Base-by-base conservation (phyloP, 1,284 basidiomycete genomes). In the Puccinia novopanici region DNA sequence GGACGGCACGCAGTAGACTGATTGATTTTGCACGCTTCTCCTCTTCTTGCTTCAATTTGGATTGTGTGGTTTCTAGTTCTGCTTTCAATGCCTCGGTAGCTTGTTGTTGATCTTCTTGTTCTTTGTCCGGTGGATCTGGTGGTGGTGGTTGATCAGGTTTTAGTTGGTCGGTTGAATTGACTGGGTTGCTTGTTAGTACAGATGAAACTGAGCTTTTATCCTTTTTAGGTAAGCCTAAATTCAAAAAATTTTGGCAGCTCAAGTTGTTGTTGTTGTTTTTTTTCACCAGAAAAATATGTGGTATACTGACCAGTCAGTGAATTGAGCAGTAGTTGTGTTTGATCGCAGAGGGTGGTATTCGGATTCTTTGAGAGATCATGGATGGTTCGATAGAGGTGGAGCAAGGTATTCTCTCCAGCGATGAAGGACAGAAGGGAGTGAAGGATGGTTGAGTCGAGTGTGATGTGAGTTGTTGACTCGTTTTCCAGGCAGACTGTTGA, bases 11-110 rank as follows among this genome's bases (percentile, higher is more conserved):
- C 13, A 80, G 30, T 24, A 80, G 59, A 55, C 70, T 73, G 59
- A 80, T 80, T 24, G 78, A 80, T 37, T 80, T 80, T n/a, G 78
- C 59, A n/a, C 78, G 78, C 37, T 80, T 80, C 30, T 80, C 78
- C 63, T 80, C 78, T 42, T 80, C 78, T 40, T 72, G 68, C 24
- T 80, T 80, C 42, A 80, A 34, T 55, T 80, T 74, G 27, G 45
- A 22, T 55, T 73, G 68, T 50, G 72, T 57, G 30, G 45, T 57
- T 10, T 63, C 68, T 0, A 80, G 37, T 24, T 73, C 76, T 22
- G 27, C 12, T 79, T 79, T 72, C 9, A 57, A 15, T 5, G 37
- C 37, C 40, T 79, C 54, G 19, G n/a, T 63, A 12, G 34, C n/a
- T 30, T 59, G 8, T 42, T 54, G 4, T 1, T 70, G 40, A 22